Evolutionary conservation across 1,139 yeast species (phyloP).

Genomic region (Diutina siamensis): DNA sequence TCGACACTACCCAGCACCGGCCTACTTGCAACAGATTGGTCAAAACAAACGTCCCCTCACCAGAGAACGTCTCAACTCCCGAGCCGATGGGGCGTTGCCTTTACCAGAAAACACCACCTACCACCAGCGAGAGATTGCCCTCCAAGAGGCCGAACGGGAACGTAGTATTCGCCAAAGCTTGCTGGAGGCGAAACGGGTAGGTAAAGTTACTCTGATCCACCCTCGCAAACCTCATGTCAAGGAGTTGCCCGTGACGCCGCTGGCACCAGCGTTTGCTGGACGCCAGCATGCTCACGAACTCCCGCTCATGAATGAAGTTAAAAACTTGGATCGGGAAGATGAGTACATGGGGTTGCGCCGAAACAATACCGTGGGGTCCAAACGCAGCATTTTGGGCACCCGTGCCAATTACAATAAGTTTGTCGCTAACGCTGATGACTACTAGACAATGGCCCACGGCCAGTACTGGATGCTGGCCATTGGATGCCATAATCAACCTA

Average conservation of each 20-base stretch:
- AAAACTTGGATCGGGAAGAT: slow-evolving; percentile 10
- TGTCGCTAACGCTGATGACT: slow-evolving; percentile 20
- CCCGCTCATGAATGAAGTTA: slow-evolving; percentile 30
- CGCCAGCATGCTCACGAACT: slow-evolving; percentile 16
- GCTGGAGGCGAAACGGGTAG: not conserved
- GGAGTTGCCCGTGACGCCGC: slow-evolving; percentile 1
- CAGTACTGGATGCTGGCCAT: not conserved
- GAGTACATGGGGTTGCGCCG: slow-evolving; percentile 4
- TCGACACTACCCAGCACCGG: slow-evolving; percentile 1
- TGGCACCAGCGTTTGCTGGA: not conserved
- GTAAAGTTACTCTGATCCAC: not conserved
- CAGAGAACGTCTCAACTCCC: not conserved
- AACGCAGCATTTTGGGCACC: slow-evolving; percentile 29
- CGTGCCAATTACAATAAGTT: slow-evolving; percentile 28
- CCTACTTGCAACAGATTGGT: not conserved
- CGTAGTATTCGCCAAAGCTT: not conserved
- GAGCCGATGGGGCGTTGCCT: slow-evolving; percentile 5
- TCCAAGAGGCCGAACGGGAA: not conserved
- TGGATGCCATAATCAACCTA: too few relatives aligned
- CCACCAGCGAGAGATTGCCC: not conserved
- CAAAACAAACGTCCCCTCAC: not conserved
- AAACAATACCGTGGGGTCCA: slow-evolving; percentile 15
- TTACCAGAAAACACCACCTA: slow-evolving; percentile 3
- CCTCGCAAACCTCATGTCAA: not conserved
- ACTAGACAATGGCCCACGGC: not conserved